Base-by-base conservation (phyloP, 75 land plant genomes). In the Gnetum montanum region DNA sequence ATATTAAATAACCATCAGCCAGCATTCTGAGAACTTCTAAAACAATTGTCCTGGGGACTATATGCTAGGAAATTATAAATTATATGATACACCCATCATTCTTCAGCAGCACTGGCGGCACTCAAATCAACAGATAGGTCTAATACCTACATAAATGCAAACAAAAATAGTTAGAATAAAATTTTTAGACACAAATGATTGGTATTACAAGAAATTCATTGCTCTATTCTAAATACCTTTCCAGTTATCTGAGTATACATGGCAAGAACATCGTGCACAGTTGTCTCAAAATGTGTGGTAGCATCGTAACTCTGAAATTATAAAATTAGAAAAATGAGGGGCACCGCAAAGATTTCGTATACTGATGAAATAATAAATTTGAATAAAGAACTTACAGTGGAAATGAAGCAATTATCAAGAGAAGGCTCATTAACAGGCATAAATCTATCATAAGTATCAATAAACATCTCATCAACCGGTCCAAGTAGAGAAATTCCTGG, bases 201-300 rank as follows among this genome's bases (percentile, higher is more conserved):
- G n/a, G n/a, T n/a, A n/a, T n/a, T n/a, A n/a, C n/a, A n/a, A n/a
- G n/a, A n/a, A n/a, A n/a, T n/a, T n/a, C n/a, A n/a, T n/a, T n/a
- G n/a, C n/a, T n/a, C n/a, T 44, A 8, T 11, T 29, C 8, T n/a
- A 16, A 35, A 52, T 65, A 86, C 90, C 90, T 86, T 86, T 55
- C 90, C 90, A 43, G 90, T 86, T 25, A 83, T 86, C 57, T 56
- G 53, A 11, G 67, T 76, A 57, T 86, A 83, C 80, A 86, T 66
- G 0, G 73, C 30, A 37, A 86, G 54, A 31, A 86, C 90, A 70
- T 86, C 90, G 44, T 65, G 62, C 31, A 86, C 88, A 10, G 90
- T 86, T 29, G 88, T 79, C 64, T 86, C 90, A 63, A 86, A 86
- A 49, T 86, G 90, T 35, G 90, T 83, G n/a, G 90, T 79, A 29